These are phyloP conservation scores for Colletotrichum tanaceti DNA, from an alignment of 2,329 filamentous ascomycete species.

Conservation along the genomic window DNA sequence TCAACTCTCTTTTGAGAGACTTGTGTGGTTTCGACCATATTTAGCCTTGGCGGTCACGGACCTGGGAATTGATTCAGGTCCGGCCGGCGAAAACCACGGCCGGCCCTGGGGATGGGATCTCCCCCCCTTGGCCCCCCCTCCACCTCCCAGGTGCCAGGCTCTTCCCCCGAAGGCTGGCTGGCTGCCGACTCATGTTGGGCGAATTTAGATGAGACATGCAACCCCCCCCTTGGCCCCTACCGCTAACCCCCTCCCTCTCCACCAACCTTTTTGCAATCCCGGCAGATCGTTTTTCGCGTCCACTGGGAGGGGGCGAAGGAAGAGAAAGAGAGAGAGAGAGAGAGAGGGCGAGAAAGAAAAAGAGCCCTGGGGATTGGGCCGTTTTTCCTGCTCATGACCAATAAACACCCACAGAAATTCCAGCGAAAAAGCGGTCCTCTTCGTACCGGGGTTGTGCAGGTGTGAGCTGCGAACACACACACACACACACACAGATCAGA, in stretches of 20 bases:
- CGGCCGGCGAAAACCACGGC: too few relatives aligned
- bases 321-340: not conserved
- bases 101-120: not conserved
- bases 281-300: slow-evolving; percentile 35
- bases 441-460: not conserved
- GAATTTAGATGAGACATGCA: slow-evolving; percentile 37
- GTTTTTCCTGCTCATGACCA: not conserved
- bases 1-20: not conserved
- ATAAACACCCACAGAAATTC: not conserved
- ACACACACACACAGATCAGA: too few relatives aligned
- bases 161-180: not conserved
- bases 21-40: slow-evolving; percentile 27
- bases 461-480: not conserved
- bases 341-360: too few relatives aligned
- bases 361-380: slow-evolving; percentile 12
- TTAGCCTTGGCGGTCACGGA: slow-evolving; percentile 28
- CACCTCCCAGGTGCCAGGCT: too few relatives aligned
- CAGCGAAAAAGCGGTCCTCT: not conserved
- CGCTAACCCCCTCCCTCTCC: slow-evolving; percentile 1
- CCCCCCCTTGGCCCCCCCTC: too few relatives aligned
- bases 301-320: not conserved
- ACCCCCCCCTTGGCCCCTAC: slow-evolving; percentile 9
- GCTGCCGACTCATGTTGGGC: slow-evolving; percentile 26
- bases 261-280: slow-evolving; percentile 35
- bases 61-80: too few relatives aligned